phyloP scores from a whole-genome alignment of 176 grass and related monocot species.

The Canna indica region DNA sequence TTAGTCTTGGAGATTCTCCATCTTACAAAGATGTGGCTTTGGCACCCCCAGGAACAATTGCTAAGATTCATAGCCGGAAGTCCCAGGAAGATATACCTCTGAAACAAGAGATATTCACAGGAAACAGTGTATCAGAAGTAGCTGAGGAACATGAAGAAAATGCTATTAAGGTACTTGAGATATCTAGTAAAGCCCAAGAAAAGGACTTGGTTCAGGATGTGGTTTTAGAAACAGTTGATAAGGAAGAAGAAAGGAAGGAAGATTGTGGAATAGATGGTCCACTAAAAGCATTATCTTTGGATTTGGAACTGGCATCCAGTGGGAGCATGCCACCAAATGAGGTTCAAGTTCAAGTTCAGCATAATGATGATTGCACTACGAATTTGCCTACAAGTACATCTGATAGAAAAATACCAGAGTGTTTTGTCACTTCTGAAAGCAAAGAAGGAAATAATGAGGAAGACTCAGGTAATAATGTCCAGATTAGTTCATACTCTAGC shows the following conservation, averaged over 20 bases:
- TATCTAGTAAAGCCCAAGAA: conserved; percentile 24
- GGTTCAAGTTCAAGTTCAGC: conserved; percentile 38
- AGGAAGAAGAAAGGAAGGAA: conserved; percentile 30
- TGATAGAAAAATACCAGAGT: conserved; percentile 25
- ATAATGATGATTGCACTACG: conserved; percentile 20
- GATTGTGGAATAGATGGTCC: conserved; percentile 14
- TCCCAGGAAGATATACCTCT: conserved; percentile 40
- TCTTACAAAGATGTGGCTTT: conserved; percentile 99
- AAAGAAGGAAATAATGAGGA: conserved; percentile 38
- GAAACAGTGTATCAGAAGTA: conserved; percentile 56
- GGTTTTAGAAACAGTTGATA: conserved; percentile 25
- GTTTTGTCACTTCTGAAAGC: conserved; percentile 28
- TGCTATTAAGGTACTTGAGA: conserved; percentile 17
- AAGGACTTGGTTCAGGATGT: conserved; percentile 22
- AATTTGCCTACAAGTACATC: conserved; percentile 27
- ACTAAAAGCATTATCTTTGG: conserved; percentile 28
- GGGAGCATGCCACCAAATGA: conserved; percentile 27
- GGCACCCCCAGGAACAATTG: conserved; percentile 89
- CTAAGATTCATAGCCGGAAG: conserved; percentile 65
- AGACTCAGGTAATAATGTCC: conserved; percentile 38
- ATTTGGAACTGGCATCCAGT: conserved; percentile 38
- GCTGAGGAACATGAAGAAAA: conserved; percentile 39
- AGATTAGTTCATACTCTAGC: conserved; percentile 32
- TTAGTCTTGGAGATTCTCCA: conserved; percentile 50
- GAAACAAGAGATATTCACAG: conserved; percentile 39